A percentile compares a stretch with the other conserved stretches of the same genome.
phyloP scores from a whole-genome alignment of 176 grass and related monocot species.

The Eragrostis curvula region DNA sequence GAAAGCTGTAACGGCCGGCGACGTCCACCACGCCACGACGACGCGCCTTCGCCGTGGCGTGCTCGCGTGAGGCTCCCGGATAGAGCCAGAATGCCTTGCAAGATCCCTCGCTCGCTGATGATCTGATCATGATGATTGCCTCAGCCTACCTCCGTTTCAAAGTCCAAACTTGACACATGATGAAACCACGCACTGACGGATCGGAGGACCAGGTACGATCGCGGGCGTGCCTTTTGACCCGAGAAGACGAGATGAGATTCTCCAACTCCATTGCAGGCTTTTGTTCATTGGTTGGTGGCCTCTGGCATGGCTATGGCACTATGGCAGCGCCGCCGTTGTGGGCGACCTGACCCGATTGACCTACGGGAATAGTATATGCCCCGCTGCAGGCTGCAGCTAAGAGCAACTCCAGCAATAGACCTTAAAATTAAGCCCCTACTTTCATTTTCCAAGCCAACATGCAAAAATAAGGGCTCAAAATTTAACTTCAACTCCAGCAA shows the following conservation, averaged over 20 bases:
- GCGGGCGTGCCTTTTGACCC: background rate
- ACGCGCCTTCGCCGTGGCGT: too few species aligned
- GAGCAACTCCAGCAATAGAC: too few species aligned
- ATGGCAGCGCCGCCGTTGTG: background rate
- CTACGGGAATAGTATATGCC: conserved; percentile 30
- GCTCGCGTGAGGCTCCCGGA: too few species aligned
- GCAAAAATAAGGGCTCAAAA: too few species aligned
- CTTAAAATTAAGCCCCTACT: too few species aligned
- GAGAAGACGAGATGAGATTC: background rate
- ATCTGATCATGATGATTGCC: too few species aligned
- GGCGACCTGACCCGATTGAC: background rate
- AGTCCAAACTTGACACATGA: background rate
- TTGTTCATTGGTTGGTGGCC: background rate
- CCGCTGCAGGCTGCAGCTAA: background rate
- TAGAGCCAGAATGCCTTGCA: too few species aligned
- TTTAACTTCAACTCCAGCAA: too few species aligned
- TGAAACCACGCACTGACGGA: background rate
- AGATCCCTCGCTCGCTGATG: background rate
- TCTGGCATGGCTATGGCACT: too few species aligned
- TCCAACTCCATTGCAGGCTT: background rate
- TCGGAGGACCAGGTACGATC: background rate
- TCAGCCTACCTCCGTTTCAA: background rate
- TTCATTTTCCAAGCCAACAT: too few species aligned
- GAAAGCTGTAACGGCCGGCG: too few species aligned
- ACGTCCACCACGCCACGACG: too few species aligned